Base-by-base conservation (phyloP, 768 basidiomycete species). In the Suillus decipiens region DNA sequence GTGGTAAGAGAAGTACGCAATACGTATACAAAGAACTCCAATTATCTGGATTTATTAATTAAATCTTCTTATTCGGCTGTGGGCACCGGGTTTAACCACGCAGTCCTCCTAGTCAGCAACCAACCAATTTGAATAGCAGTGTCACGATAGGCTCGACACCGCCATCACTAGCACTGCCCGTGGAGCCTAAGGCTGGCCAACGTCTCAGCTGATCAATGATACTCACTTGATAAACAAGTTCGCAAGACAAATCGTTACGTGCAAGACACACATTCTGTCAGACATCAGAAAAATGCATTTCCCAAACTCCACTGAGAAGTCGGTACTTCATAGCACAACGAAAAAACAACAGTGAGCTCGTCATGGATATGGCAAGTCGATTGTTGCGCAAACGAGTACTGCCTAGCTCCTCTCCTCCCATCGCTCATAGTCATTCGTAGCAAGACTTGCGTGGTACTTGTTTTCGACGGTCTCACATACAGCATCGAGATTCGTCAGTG, bases 401-500 rank as follows among this genome's bases (percentile, higher is more conserved):
- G 24, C 24, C 62, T 68, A 90, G 68, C 86, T 86, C 73, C 80
- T 80, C 74, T 93, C 92, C 55, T 84, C 81, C 89, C 90, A 93
- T 19, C 79, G 79, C 69, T 90, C 88, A 66, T 82, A 89, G 31
- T 77, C 71, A 53, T 81, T 85, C 33, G 75, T 73, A 64, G 76
- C 72, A 24, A 95, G 76, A 70, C 89, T 90, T 2, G 72, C 73
- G 12, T 80, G 77, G 68, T 96, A 97, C 37, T 79, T 80, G 15
- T 87, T 86, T 64, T 91, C 88, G 24, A 96, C 82, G 4, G 87
- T 81, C 41, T 80, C 82, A 68, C 89, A 93, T 2, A 96, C 81
- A 51, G 85, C 81, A 64, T 96, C 92, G 36, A 98, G 84, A 73
- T 94, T 85, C 15, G 80, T 77, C 41, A 98, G 82, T 0, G 93